These are phyloP conservation scores for Lentinula sp. DNA, from an alignment of 768 basidiomycete species.

Conservation along the genomic window DNA sequence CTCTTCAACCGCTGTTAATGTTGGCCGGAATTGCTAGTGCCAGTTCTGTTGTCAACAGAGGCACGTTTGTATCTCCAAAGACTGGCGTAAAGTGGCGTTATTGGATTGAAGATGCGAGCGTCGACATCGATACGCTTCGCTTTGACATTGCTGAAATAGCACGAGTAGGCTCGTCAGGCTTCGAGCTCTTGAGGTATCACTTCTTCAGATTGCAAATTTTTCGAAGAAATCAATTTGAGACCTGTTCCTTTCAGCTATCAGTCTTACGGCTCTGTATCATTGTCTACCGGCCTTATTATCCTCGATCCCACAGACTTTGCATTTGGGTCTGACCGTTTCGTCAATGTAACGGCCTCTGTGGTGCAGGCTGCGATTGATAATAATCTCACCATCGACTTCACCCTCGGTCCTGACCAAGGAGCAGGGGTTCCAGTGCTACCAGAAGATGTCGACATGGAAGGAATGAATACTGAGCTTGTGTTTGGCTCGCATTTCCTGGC, in stretches of 20 bases:
- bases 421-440: conserved; percentile 12
- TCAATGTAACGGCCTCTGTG: conserved; percentile 6
- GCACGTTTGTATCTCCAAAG: neutral
- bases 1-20: neutral
- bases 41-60: neutral
- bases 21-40: neutral
- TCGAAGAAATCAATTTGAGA: neutral
- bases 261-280: neutral
- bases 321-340: conserved; percentile 12
- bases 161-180: conserved; percentile 9
- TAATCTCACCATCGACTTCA: conserved; percentile 12
- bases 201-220: too few relatives aligned
- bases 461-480: conserved; percentile 13
- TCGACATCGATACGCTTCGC: conserved; percentile 4
- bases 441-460: conserved; percentile 10
- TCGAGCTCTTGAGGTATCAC: conserved; percentile 10
- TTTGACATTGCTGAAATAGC: conserved; percentile 10
- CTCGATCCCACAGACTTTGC: conserved; percentile 12
- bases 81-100: conserved; percentile 7
- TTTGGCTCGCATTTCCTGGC: conserved; percentile 11
- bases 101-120: conserved; percentile 12
- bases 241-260: neutral
- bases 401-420: conserved; percentile 12
- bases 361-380: conserved; percentile 10
- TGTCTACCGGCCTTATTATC: conserved; percentile 6